A percentile compares a stretch with the other conserved stretches of the same genome.
phyloP scores from a whole-genome alignment of 192 early-diverging fungal species.

The Paraglomus brasilianum region DNA sequence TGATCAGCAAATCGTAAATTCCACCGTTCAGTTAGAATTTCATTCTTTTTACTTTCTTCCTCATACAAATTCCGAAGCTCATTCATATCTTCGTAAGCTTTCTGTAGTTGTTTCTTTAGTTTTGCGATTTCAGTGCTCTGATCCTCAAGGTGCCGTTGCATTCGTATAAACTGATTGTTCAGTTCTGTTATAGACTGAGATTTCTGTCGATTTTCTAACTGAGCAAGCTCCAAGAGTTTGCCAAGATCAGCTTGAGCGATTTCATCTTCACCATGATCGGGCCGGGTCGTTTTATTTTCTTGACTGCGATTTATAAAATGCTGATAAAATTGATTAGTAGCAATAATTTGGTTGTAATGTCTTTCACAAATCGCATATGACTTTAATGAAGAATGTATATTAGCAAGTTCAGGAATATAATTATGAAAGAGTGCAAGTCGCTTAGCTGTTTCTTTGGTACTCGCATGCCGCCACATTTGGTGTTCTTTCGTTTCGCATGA shows the following conservation, averaged over 20 bases:
- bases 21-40: slow-evolving; percentile 2
- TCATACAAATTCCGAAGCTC: slow-evolving; percentile 1
- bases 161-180: neutral
- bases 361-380: no score
- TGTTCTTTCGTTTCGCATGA: neutral
- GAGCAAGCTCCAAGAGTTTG: neutral
- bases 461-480: neutral
- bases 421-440: no score
- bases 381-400: no score
- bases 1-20: slow-evolving; percentile 17
- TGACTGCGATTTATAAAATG: no score
- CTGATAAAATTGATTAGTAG: no score
- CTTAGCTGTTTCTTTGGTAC: neutral
- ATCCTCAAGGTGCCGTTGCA: neutral
- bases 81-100: neutral
- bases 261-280: neutral
- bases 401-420: no score
- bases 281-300: neutral
- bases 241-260: neutral
- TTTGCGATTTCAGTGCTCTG: slow-evolving; percentile 1
- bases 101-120: slow-evolving; percentile 14
- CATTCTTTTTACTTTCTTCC: slow-evolving; percentile 2
- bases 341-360: no score
- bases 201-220: slow-evolving; percentile 1
- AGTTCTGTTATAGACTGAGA: slow-evolving; percentile 6